A percentile compares a stretch with the other conserved stretches of the same genome.
phyloP scores from a whole-genome alignment of 2,329 filamentous ascomycete species.

The Escovopsis weberi region DNA sequence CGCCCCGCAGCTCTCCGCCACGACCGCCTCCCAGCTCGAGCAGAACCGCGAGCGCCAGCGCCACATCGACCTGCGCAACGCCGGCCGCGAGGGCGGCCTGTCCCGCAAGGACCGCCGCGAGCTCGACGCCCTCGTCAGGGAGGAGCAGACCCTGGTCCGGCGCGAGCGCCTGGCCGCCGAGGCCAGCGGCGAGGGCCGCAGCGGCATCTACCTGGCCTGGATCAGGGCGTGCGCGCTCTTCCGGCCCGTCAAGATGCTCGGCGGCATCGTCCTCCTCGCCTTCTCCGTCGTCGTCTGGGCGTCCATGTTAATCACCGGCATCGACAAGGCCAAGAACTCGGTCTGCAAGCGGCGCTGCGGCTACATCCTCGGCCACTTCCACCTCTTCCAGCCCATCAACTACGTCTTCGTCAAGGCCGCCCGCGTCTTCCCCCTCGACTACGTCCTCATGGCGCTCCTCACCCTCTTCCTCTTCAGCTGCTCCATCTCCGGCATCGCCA shows the following conservation, averaged over 20 bases:
- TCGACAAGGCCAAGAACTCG: constrained; percentile 94
- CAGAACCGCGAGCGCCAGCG: constrained; percentile 83
- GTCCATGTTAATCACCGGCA: constrained; percentile 87
- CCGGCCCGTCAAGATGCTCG: constrained; percentile 75
- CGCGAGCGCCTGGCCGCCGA: constrained; percentile 79
- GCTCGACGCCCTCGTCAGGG: constrained; percentile 70
- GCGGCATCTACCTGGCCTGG: constrained; percentile 61
- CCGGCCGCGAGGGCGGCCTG: constrained; percentile 56
- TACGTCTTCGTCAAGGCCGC: constrained; percentile 65
- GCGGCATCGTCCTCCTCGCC: constrained; percentile 63
- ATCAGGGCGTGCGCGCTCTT: constrained; percentile 69
- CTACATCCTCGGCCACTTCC: constrained; percentile 75
- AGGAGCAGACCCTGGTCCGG: constrained; percentile 83
- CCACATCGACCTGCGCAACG: constrained; percentile 75
- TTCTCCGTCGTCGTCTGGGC: constrained; percentile 65
- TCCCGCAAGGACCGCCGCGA: constrained; percentile 79
- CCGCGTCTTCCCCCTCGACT: constrained; percentile 80
- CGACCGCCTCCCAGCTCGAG: constrained; percentile 66
- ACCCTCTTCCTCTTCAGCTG: constrained; percentile 79
- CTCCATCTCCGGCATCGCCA: constrained; percentile 73
- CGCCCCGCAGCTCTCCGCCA: constrained; percentile 61
- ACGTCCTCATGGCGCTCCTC: constrained; percentile 72
- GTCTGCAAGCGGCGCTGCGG: constrained; percentile 82
- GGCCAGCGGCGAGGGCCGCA: constrained; percentile 61
- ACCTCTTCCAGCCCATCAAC: constrained; percentile 92